Base-by-base conservation (phyloP, 805 yeast genomes). In the Spencermartinsiella europaea region DNA sequence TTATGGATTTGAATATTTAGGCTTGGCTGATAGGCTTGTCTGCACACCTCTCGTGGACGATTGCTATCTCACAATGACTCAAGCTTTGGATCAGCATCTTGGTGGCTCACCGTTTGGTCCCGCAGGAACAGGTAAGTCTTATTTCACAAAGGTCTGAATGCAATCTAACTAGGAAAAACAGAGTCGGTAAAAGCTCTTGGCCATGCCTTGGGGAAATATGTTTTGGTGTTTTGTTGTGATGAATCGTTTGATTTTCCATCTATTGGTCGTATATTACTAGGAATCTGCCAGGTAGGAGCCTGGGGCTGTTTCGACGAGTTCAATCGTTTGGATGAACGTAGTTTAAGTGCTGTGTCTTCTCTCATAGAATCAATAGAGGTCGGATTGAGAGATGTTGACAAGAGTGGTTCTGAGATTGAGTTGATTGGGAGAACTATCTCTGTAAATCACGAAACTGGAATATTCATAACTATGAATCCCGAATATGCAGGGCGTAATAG, bases 291-390 rank as follows among this genome's bases (percentile, higher is more conserved):
- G 50, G 77, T 88, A 4, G 96, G 96, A 0, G 83, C 89, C 0
- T 91, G 96, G 95, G 95, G 90, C 3, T 91, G 98, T 64, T 91
- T 91, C 66, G 98, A 91, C 63, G 98, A 91, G 62, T 90, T 91
- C 59, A 91, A 91, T 59, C 72, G 98, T 51, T 72, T 91, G 25
- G 82, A 80, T 34, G 77, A 76, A 48, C 73, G 72, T 12, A 83
- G 82, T 48, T 67, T 91, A 40, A 87, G 96, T 65, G 90, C 96
- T 0, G 83, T 88, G 0, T 83, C 97, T 0, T 78, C 91, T 0
- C 87, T 83, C 56, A 74, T 91, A 21, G 95, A 84, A 53, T 68
- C 64, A 21, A 85, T 89, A 34, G 91, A 87, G 57, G 54, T 59
- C 4, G 83, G 83, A 0, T 58, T 85, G 28, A 57, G 62, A 5